Evolutionary conservation across 2,329 filamentous ascomycete species (phyloP), one percentile per base, ranked within the genome.

Genomic region (Xylariaceae sp.): DNA sequence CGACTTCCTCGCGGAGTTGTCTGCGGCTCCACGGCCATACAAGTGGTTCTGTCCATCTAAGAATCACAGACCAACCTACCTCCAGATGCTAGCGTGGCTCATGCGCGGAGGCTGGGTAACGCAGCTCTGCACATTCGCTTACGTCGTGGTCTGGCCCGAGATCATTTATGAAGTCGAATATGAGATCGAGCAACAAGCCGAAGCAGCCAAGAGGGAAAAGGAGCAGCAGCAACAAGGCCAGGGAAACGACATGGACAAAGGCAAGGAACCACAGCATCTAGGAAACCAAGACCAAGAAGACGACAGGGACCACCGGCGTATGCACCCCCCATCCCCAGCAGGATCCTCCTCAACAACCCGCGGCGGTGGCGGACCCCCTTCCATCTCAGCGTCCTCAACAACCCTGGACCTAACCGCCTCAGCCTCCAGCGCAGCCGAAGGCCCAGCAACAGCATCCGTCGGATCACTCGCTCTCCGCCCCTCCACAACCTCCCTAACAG

Each of bases 31-130:
- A 2, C 82, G 89, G 30, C 85, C 87, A 0, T 99, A 91, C 72
- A 89, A 90, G 60, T 78, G 78, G 47, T 86, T 95, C 57, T 90
- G 91, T 40, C 92, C 92, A 0, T 90, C 85, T 62, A 90, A 91
- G 66, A 87, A 89, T 61, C 90, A 96, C 65, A 87, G 92, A 39
- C 84, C 86, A 6, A 84, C 85, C 2, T 99, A 96, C 67, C 86
- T 97, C 68, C 82, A 89, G 32, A 95, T 97, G 68, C 75, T 99
- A 22, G 90, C 90, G 18, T 99, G 92, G 90, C 79, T 99, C 9
- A 83, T 97, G 73, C 84, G 91, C 38, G 87, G 90, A 42, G 90
- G 90, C 12, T 96, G 94, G 88, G 91, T 96, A 1, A 95, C 89
- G 1, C 91, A 96, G 66, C 78, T 99, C 6, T 88, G 90, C 55